Base-by-base conservation (phyloP, 2,329 filamentous ascomycete genomes). In the Diplodia intermedia region DNA sequence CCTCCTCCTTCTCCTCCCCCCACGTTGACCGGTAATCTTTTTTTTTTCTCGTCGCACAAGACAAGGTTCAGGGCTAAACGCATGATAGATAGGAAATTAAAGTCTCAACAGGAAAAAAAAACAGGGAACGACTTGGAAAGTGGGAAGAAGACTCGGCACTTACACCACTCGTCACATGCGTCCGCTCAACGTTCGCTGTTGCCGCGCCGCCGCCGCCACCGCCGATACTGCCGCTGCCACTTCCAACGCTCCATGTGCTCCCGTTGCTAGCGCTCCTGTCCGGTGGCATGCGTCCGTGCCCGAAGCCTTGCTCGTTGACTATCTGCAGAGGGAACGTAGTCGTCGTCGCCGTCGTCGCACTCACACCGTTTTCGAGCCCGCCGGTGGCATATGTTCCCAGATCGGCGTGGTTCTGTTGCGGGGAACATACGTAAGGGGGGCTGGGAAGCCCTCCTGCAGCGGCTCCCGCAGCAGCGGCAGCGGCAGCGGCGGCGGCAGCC, bases 91-190 rank as follows among this genome's bases (percentile, higher is more conserved):
- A 40, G 36, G 56, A 29, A 15, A 40, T 60, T 18, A 11, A 2
- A 9, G 31, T 26, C 6, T 33, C 6, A 36, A 57, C 26, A 23
- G 15, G 4, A 33, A 26, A 20, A 4, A 38, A 8, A 33, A 26
- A 20, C 36, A 38, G 11, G 36, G 11, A 14, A 38, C 14, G 36
- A 20, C n/a, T 47, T 9, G n/a, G n/a, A 47, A 47, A 47, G 18
- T 47, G 43, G n/a, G 29, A 47, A 20, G 62, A 15, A 33, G 9
- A 23, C 23, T 15, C 18, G 26, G 26, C 26, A 71, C 76, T 72
- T 74, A 79, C 78, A 26, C 78, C 78, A 61, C 77, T 79, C 52
- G 78, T 80, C 15, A 77, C 78, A 69, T 79, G 77, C 68, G 74
- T 74, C 69, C 75, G 72, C 67, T 79, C 78, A 1, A 73, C 18